A percentile compares a stretch with the other conserved stretches of the same genome.
These are phyloP conservation scores for Orbilia quercus DNA, from an alignment of 2,329 filamentous ascomycete species.

Conservation along the genomic window DNA sequence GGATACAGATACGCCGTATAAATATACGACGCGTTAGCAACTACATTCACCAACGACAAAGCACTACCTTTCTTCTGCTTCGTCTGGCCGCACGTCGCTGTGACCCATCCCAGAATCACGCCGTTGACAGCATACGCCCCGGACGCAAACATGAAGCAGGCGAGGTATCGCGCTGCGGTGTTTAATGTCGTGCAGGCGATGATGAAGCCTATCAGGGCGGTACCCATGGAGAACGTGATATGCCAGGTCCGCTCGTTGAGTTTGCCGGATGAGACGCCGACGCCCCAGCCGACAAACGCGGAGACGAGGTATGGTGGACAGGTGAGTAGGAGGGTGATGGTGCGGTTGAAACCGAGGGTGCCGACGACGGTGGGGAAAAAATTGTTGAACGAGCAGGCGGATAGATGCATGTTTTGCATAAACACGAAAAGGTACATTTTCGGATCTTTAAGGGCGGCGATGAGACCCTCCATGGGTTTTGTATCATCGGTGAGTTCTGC, in stretches of 20 bases:
- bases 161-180: constrained; percentile 64
- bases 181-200: constrained; percentile 63
- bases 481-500: constrained; percentile 65
- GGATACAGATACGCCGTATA: constrained; percentile 68
- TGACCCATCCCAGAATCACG: constrained; percentile 67
- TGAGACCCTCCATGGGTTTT: constrained; percentile 66
- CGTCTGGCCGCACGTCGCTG: constrained; percentile 65
- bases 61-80: constrained; percentile 67
- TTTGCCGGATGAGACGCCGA: constrained; percentile 67
- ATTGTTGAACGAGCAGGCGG: constrained; percentile 64
- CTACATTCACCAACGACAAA: constrained; percentile 67
- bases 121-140: constrained; percentile 65
- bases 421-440: constrained; percentile 68
- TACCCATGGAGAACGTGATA: constrained; percentile 65
- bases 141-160: constrained; percentile 65
- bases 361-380: constrained; percentile 66
- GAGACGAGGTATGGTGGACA: constrained; percentile 69
- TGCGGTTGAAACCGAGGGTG: constrained; percentile 67
- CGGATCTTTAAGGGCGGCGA: constrained; percentile 67
- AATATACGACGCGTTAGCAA: constrained; percentile 66
- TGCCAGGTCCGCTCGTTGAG: constrained; percentile 68
- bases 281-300: constrained; percentile 65
- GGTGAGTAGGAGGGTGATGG: constrained; percentile 68
- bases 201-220: constrained; percentile 65
- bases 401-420: constrained; percentile 70